Evolutionary conservation across 1,284 basidiomycete species (phyloP).

Genomic region (Xerocomus amazonicus): DNA sequence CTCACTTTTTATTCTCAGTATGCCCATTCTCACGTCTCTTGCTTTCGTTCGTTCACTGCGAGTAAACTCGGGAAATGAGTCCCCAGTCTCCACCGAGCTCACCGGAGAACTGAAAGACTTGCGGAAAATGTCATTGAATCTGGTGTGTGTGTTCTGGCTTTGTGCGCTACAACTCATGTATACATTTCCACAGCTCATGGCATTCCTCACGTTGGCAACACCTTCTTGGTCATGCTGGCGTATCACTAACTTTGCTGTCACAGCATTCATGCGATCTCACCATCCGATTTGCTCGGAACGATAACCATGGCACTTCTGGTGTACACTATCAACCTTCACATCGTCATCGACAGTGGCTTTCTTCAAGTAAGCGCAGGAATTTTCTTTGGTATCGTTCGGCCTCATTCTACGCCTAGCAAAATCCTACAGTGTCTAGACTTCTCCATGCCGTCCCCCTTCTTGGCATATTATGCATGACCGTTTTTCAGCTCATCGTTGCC

Average conservation of each 20-base stretch:
- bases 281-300: conserved; percentile 18
- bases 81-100: conserved; percentile 13
- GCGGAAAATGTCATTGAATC: conserved; percentile 22
- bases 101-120: conserved; percentile 22
- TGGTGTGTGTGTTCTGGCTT: conserved; percentile 8
- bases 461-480: conserved; percentile 25
- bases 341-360: conserved; percentile 14
- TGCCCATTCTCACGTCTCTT: conserved; percentile 8
- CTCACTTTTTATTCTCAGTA: conserved; percentile 5
- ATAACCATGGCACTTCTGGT: conserved; percentile 28
- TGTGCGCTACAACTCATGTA: conserved; percentile 1
- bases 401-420: conserved; percentile 7
- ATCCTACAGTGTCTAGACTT: conserved; percentile 12
- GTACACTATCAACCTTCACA: conserved; percentile 32
- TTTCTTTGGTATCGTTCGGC: background rate
- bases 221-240: background rate
- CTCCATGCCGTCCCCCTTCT: conserved; percentile 29
- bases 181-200: conserved; percentile 20
- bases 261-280: conserved; percentile 24
- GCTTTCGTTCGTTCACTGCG: conserved; percentile 2
- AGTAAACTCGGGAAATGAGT: conserved; percentile 1
- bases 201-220: conserved; percentile 26
- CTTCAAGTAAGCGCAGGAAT: conserved; percentile 15
- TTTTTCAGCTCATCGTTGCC: conserved; percentile 15
- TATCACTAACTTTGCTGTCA: background rate